phyloP scores from a whole-genome alignment of 139 green algal genomes.

The Chloropicon primus region DNA sequence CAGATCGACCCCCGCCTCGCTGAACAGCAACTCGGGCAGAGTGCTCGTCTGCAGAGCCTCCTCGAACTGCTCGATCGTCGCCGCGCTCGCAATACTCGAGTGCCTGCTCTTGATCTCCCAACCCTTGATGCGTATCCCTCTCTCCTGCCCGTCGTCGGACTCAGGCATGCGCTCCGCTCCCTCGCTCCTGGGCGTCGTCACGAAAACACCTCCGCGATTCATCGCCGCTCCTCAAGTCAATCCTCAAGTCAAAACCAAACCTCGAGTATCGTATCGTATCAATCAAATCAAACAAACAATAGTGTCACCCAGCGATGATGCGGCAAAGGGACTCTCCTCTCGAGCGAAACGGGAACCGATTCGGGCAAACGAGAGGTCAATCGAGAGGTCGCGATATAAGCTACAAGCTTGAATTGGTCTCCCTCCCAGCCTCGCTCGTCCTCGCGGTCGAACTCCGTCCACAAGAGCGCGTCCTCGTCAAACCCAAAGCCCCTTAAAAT shows the following conservation, averaged over 20 bases:
- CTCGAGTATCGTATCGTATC: no score
- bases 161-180: neutral
- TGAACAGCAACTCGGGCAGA: constrained; percentile 73
- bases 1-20: constrained; percentile 36
- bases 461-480: no score
- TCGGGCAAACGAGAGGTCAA: no score
- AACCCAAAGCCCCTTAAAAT: no score
- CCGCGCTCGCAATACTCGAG: neutral
- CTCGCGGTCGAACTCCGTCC: no score
- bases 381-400: no score
- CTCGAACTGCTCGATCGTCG: neutral
- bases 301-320: no score
- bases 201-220: neutral
- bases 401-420: no score
- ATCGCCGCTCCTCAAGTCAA: neutral
- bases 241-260: no score
- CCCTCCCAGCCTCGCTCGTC: no score
- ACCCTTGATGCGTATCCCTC: neutral
- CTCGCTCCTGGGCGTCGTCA: neutral
- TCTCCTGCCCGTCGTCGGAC: neutral
- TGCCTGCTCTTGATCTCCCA: neutral
- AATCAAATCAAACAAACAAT: no score
- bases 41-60: neutral
- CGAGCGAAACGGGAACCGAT: neutral
- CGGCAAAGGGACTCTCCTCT: no score